Evolutionary conservation across 768 basidiomycete genomes (phyloP), one percentile per base, ranked within the genome.

Genomic region (Asterophora lycoperdoides): DNA sequence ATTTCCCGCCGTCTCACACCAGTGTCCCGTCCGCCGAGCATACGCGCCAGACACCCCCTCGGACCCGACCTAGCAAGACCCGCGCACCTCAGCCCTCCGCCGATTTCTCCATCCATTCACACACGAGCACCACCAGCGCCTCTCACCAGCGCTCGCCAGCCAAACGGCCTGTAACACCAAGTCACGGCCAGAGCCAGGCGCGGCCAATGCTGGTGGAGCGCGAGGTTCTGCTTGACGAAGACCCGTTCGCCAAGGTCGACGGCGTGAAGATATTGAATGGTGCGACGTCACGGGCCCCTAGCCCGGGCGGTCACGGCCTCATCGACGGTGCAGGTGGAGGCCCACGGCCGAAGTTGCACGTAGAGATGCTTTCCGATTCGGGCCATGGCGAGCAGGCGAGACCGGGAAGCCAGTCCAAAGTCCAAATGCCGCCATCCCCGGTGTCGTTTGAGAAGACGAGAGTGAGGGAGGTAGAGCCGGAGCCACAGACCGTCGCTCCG

Each of bases 171-270:
- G 23, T 40, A 11, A 46, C 51, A 5, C 48, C 54, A 4, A 38
- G 9, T 9, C 30, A 32, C 2, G 13, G 9, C 2, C 30, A 32
- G 30, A 32, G 9, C 9, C 30, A 56, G 19, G 60, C 60, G n/a
- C 57, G 54, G 29, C 34, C 57, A 6, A 49, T 61, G 11, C 61
- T 61, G 34, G 36, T 64, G n/a, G 65, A 66, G 18, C 60, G 62
- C 8, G 58, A 60, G 7, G 60, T 77, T 5, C 67, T 71, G 20
- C 61, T 75, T 34, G 72, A 75, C 37, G 75, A 74, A 42, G 78
- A 79, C 59, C 76, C 82, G 3, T 83, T 84, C 62, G 81, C 81
- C 8, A 76, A 74, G 56, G 64, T 61, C 0, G 74, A 76, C 34
- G 80, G 78, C 14, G 80, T 83, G 7, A 75, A 60, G 57, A 60